Evolutionary conservation across 768 basidiomycete species (phyloP).

Genomic region (Leucosporidium creatinivorum): DNA sequence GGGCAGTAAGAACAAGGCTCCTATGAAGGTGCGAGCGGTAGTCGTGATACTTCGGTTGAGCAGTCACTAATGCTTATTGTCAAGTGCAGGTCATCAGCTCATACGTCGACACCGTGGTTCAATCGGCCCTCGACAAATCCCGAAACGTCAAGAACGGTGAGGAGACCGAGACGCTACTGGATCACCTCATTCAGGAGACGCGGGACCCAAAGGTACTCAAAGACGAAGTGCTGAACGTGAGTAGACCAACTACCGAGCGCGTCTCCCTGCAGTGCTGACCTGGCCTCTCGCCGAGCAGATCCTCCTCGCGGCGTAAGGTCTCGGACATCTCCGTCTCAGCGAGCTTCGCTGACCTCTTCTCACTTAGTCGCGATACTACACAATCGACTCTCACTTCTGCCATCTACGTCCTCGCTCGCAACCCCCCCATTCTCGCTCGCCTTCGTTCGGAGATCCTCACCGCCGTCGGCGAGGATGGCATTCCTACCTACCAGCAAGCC

Average conservation of each 20-base stretch:
- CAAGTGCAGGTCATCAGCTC: not conserved
- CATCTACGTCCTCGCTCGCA: conserved; percentile 41
- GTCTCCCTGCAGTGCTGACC: not conserved
- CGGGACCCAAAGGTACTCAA: not conserved
- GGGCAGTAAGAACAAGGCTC: no score
- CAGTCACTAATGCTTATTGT: no score
- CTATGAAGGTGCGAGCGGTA: no score
- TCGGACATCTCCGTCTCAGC: not conserved
- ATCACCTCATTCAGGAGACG: not conserved
- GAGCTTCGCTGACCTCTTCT: no score
- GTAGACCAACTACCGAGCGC: not conserved
- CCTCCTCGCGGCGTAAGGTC: not conserved
- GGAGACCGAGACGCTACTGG: not conserved
- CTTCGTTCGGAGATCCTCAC: conserved; percentile 43
- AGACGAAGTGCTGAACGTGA: conserved; percentile 1
- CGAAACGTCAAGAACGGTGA: not conserved
- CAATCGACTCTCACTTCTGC: conserved; percentile 41
- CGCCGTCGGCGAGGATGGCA: conserved; percentile 35
- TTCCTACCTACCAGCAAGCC: conserved; percentile 38
- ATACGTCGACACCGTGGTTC: not conserved
- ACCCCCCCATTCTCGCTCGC: conserved; percentile 40
- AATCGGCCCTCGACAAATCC: not conserved
- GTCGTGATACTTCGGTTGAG: no score
- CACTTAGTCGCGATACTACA: conserved; percentile 29
- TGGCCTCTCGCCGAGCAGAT: not conserved